A percentile compares a stretch with the other conserved stretches of the same genome.
These are phyloP conservation scores for Pseudopithomyces maydicus DNA, from an alignment of 2,329 filamentous ascomycete species.

Conservation along the genomic window DNA sequence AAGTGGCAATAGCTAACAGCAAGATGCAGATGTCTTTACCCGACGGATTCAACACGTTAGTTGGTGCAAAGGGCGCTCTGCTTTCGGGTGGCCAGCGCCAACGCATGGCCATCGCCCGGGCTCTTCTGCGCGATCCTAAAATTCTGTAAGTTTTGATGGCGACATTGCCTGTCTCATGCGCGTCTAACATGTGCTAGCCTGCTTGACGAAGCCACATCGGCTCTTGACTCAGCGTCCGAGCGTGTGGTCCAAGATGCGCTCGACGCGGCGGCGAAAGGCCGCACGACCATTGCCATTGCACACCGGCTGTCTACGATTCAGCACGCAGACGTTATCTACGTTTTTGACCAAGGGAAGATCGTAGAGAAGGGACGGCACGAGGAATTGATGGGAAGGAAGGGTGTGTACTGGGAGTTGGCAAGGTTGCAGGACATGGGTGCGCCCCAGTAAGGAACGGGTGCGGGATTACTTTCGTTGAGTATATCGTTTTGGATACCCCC, in stretches of 20 bases:
- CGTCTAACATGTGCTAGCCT: constrained; percentile 25
- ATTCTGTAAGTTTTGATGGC: constrained; percentile 75
- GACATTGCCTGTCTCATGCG: constrained; percentile 62
- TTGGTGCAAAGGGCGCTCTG: constrained; percentile 78
- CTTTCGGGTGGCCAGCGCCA: constrained; percentile 85
- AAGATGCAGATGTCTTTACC: constrained; percentile 29
- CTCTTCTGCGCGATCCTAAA: constrained; percentile 88
- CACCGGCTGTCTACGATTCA: constrained; percentile 92
- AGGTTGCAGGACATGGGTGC: constrained; percentile 43
- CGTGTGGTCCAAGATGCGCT: constrained; percentile 81
- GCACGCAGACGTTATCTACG: constrained; percentile 92
- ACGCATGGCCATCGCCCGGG: constrained; percentile 90
- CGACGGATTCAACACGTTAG: constrained; percentile 83
- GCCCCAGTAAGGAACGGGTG: constrained; percentile 24
- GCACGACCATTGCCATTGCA: constrained; percentile 94
- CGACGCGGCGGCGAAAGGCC: constrained; percentile 79
- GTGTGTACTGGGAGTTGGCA: constrained; percentile 48
- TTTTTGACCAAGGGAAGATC: constrained; percentile 88
- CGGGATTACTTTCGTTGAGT: not conserved
- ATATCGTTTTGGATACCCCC: not conserved
- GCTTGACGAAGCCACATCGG: constrained; percentile 46
- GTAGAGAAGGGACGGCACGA: constrained; percentile 87
- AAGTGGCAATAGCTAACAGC: not conserved
- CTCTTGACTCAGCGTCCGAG: constrained; percentile 56
- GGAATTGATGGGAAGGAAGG: constrained; percentile 47